Base-by-base conservation (phyloP, 2,329 filamentous ascomycete genomes). In the Lecanoromycetidae sp. region DNA sequence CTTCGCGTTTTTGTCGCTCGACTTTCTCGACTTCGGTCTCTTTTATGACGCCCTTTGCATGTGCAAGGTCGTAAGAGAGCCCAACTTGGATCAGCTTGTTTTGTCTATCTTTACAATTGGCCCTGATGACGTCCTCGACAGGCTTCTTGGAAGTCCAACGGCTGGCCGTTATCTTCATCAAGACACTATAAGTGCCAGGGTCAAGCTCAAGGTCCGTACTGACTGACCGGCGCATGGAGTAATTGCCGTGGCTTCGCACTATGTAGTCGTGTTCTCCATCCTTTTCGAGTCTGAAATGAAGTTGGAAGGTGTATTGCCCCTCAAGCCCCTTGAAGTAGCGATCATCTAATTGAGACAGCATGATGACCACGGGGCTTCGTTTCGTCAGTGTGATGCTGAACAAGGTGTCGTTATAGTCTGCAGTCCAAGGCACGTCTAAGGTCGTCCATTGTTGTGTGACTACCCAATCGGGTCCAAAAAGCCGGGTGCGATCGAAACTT, bases 151-250 rank as follows among this genome's bases (percentile, higher is more conserved):
- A n/a, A n/a, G n/a, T n/a, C 8, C 65, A 57, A n/a, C 81, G 75
- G 15, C 72, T 73, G 1, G 83, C 83, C 6, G 80, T 79, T 49
- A 91, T 74, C 59, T 84, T 87, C 61, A 90, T 74, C 19, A 86
- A 71, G 4, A 93, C 77, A 5, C 76, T 77, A 63, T 93, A 93
- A 35, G 75, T 77, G 9, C 86, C 86, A 0, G 81, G 74, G 17
- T 84, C 78, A 22, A 93, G 75, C 29, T 80, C 71, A 7, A 91
- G 71, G 60, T 91, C 86, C 1, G 84, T 79, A 42, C 82, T 87
- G 32, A 87, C 80, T 1, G 82, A 84, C 5, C 86, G 79, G 19
- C 71, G 77, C 75, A 87, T 84, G 61, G 69, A 70, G 50, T 75
- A 74, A 27, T 69, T 72, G 7, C 64, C 70, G 39, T 73, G 71